phyloP scores from a whole-genome alignment of 1,139 yeast genomes.

The Lodderomyces jiufengensis region DNA sequence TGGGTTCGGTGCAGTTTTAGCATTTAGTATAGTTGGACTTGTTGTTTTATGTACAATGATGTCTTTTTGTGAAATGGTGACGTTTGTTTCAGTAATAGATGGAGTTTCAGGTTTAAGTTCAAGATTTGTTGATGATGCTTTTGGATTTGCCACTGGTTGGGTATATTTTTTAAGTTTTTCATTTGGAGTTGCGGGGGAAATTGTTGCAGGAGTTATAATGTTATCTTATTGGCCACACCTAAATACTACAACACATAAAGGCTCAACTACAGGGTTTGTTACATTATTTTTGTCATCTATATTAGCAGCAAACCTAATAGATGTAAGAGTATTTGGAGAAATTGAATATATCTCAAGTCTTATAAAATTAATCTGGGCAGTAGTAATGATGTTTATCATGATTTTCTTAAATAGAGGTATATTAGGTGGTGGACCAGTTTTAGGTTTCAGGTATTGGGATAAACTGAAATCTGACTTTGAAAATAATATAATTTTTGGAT shows the following conservation, averaged over 20 bases:
- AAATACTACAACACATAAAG: slow-evolving; percentile 43
- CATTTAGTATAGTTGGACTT: slow-evolving; percentile 63
- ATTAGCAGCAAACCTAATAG: slow-evolving; percentile 55
- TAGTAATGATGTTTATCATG: slow-evolving; percentile 60
- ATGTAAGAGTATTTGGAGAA: slow-evolving; percentile 73
- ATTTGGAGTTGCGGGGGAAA: slow-evolving; percentile 73
- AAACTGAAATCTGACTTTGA: slow-evolving; percentile 46
- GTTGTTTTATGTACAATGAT: slow-evolving; percentile 68
- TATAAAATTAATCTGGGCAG: slow-evolving; percentile 52
- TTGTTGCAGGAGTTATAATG: slow-evolving; percentile 76
- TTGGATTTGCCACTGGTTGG: slow-evolving; percentile 82
- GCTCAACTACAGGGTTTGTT: slow-evolving; percentile 63
- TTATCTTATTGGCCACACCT: slow-evolving; percentile 60
- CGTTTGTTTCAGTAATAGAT: slow-evolving; percentile 76
- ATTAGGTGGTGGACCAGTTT: slow-evolving; percentile 37
- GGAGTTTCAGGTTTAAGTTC: slow-evolving; percentile 76
- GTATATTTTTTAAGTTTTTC: slow-evolving; percentile 73
- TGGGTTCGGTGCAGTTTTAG: slow-evolving; percentile 74
- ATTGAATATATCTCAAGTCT: slow-evolving; percentile 64
- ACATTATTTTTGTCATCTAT: slow-evolving; percentile 52
- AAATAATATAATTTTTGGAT: slow-evolving; percentile 56
- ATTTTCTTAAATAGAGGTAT: slow-evolving; percentile 54
- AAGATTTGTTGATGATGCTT: slow-evolving; percentile 79
- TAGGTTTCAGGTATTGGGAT: slow-evolving; percentile 72
- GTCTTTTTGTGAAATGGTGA: slow-evolving; percentile 84